A percentile compares a stretch with the other conserved stretches of the same genome.
Evolutionary conservation across 306 rosid genomes (phyloP).

Genomic region (Styphnolobium japonicum): DNA sequence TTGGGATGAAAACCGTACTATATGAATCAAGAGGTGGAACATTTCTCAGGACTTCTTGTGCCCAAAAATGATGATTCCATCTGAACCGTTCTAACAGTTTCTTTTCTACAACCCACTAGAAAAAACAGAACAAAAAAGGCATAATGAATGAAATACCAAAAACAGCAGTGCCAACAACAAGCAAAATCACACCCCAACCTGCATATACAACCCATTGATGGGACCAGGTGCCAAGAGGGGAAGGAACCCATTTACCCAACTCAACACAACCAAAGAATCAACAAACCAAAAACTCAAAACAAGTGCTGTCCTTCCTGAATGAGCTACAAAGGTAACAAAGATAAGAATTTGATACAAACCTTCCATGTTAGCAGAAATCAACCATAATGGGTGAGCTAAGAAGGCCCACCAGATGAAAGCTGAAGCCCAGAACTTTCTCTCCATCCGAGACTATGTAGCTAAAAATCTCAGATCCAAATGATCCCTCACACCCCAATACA

Average conservation of each 20-base stretch:
- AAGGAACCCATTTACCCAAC: slow-evolving; percentile 19
- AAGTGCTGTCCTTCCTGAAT: too few relatives aligned
- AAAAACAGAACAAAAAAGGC: not conserved
- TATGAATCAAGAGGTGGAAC: slow-evolving; percentile 1
- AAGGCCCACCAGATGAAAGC: slow-evolving; percentile 46
- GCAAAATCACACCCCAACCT: not conserved
- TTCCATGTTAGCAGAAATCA: slow-evolving; percentile 67
- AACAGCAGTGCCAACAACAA: not conserved
- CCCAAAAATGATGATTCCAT: not conserved
- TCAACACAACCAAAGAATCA: not conserved
- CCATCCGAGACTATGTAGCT: slow-evolving; percentile 44
- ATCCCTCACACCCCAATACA: slow-evolving; percentile 26
- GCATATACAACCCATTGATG: not conserved
- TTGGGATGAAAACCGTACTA: not conserved
- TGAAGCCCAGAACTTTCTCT: slow-evolving; percentile 41
- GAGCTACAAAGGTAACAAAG: not conserved
- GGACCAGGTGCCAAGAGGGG: not conserved
- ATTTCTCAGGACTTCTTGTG: not conserved
- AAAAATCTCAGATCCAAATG: slow-evolving; percentile 66
- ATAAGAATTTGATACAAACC: slow-evolving; percentile 32
- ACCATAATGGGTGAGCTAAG: slow-evolving; percentile 46
- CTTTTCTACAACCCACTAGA: slow-evolving; percentile 3
- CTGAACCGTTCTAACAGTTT: slow-evolving; percentile 4
- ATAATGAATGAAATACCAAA: not conserved
- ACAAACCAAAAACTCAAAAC: not conserved